Base-by-base conservation (phyloP, 1,284 basidiomycete genomes). In the Tranzscheliella williamsii region DNA sequence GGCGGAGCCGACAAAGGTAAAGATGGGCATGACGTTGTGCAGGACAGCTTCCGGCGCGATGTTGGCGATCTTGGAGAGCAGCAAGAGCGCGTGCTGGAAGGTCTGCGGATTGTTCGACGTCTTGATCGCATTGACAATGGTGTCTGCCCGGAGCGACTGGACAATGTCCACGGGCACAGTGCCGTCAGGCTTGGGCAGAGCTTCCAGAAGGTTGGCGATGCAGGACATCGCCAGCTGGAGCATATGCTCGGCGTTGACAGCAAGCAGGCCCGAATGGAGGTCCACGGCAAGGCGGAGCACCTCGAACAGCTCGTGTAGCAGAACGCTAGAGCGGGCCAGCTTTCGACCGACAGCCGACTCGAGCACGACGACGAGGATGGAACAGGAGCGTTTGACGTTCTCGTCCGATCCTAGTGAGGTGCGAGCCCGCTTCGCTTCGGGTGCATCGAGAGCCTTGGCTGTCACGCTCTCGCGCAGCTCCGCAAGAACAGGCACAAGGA, bases 1-100 rank as follows among this genome's bases (percentile, higher is more conserved):
- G 52, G 91, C 91, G 7, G 91, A 89, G 22, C 95, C 94, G 87
- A 98, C 96, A 80, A 97, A 98, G 0, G 94, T 97, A 81, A 99
- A 97, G 48, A 99, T 88, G 5, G 95, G 93, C 91, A 98, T 97
- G 53, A 96, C 85, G 70, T 95, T 92, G 76, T 91, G 91, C 23
- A 97, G 82, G 13, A 95, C 90, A 7, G 90, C 87, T 51, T 94
- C 91, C 0, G 93, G 92, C 0, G 88, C 86, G 34, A 97, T 81
- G 24, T 86, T 84, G 2, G 91, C 89, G 40, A 98, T 80, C 56
- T 84, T 87, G 3, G 91, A 87, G 78, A 96, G 87, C 22, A 97
- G 83, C n/a, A 96, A 81, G 3, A 98, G 81, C 0, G 92, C 91
- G 75, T 94, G 89, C 67, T 97, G 87, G 80, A 93, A 93, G 0